phyloP scores from a whole-genome alignment of 129 eudicot species.

The Scalesia atractyloides region DNA sequence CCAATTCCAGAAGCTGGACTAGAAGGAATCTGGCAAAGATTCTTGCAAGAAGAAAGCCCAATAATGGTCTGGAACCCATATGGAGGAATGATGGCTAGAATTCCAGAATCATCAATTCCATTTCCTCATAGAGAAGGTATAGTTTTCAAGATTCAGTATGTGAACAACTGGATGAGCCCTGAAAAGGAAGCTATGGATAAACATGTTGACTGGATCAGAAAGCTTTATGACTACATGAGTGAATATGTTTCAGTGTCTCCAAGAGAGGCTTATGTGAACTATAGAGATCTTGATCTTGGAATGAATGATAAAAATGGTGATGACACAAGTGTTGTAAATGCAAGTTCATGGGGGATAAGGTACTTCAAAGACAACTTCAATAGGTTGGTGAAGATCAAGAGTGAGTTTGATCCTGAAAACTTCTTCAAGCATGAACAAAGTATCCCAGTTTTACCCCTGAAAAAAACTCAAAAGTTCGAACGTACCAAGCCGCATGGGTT shows the following conservation, averaged over 20 bases:
- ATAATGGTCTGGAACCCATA: conserved; percentile 14
- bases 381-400: conserved; percentile 17
- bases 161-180: conserved; percentile 13
- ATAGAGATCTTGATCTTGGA: conserved; percentile 23
- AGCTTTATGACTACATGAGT: conserved; percentile 8
- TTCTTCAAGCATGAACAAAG: conserved; percentile 16
- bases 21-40: conserved; percentile 20
- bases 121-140: conserved; percentile 16
- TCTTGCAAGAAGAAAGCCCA: conserved; percentile 18
- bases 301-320: conserved; percentile 24
- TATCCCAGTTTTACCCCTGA: neutral
- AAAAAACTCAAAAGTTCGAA: neutral
- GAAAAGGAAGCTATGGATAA: conserved; percentile 5
- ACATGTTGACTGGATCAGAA: conserved; percentile 17
- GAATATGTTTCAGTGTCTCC: conserved; percentile 18
- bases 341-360: conserved; percentile 10
- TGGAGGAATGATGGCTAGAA: conserved; percentile 20
- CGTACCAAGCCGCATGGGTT: neutral
- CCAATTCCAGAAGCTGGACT: conserved; percentile 5
- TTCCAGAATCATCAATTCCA: conserved; percentile 11
- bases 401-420: conserved; percentile 10
- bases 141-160: conserved; percentile 11
- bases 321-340: conserved; percentile 18
- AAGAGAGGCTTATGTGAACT: conserved; percentile 20
- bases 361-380: conserved; percentile 19